A percentile compares a stretch with the other conserved stretches of the same genome.
phyloP scores from a whole-genome alignment of 805 yeast genomes.

The Pichia scutulata region DNA sequence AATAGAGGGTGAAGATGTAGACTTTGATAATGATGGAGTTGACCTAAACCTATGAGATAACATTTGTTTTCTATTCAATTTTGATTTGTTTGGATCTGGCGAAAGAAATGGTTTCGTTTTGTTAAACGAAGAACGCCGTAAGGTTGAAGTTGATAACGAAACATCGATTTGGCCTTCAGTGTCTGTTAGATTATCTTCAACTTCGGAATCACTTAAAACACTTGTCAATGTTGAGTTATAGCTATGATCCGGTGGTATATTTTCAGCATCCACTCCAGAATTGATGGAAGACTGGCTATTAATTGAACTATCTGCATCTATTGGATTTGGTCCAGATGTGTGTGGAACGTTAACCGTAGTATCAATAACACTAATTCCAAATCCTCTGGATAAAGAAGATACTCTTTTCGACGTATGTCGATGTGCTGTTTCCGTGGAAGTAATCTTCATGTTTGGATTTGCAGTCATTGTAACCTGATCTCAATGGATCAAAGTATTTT shows the following conservation, averaged over 20 bases:
- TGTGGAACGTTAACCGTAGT: neutral
- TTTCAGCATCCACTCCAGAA: neutral
- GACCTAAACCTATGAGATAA: constrained; percentile 5
- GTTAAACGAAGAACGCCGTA: constrained; percentile 1
- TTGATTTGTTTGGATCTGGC: neutral
- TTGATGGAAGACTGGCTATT: neutral
- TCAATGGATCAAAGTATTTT: neutral
- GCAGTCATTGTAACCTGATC: neutral
- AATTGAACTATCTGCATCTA: neutral
- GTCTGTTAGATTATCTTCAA: neutral
- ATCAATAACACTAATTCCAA: neutral
- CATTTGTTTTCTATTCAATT: neutral
- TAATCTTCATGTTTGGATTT: neutral
- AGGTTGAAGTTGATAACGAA: neutral
- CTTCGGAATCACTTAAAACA: neutral
- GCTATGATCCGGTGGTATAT: neutral
- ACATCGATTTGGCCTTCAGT: neutral
- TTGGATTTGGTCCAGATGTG: neutral
- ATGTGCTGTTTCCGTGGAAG: neutral
- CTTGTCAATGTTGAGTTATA: neutral
- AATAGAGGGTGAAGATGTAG: neutral
- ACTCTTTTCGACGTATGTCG: neutral
- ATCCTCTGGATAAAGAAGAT: neutral
- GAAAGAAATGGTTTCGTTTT: neutral
- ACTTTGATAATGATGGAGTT: constrained; percentile 4